A percentile compares a stretch with the other conserved stretches of the same genome.
Conservation (phyloP, 2,329 filamentous ascomycete species). For the Phyllachora maydis region DNA sequence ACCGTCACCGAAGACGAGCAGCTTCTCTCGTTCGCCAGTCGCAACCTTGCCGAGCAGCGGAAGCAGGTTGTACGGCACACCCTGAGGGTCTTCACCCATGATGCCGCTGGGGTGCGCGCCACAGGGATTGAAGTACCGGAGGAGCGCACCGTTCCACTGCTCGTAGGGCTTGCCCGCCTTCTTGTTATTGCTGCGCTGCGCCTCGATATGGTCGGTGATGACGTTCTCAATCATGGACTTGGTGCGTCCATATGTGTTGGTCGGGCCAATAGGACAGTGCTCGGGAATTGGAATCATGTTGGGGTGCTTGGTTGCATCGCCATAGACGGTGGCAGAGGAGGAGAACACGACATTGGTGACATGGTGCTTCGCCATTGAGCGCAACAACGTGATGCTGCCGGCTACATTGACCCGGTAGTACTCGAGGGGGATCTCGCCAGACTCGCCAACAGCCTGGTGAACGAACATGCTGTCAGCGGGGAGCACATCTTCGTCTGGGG, state of each 20-base stretch:
- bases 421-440: constrained; percentile 78
- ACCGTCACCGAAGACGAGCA: constrained; percentile 89
- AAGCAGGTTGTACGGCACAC: constrained; percentile 87
- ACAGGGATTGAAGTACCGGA: constrained; percentile 96
- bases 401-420: constrained; percentile 97
- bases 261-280: constrained; percentile 85
- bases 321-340: constrained; percentile 93
- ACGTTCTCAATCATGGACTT: constrained; percentile 83
- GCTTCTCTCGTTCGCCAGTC: constrained; percentile 82
- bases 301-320: constrained; percentile 84
- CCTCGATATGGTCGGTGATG: constrained; percentile 78
- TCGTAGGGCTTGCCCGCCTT: constrained; percentile 61
- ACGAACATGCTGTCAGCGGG: background rate
- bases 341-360: constrained; percentile 98
- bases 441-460: constrained; percentile 86
- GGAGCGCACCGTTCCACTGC: constrained; percentile 80
- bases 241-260: constrained; percentile 94
- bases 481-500: constrained; percentile 1
- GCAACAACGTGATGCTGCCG: constrained; percentile 72
- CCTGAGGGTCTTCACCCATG: constrained; percentile 96
- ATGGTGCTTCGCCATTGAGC: constrained; percentile 73
- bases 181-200: constrained; percentile 62
- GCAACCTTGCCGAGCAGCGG: constrained; percentile 90
- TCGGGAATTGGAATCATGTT: constrained; percentile 99
- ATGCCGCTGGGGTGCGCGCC: constrained; percentile 87